phyloP scores from a whole-genome alignment of 768 basidiomycete genomes.

The Naematelia aurantialba region DNA sequence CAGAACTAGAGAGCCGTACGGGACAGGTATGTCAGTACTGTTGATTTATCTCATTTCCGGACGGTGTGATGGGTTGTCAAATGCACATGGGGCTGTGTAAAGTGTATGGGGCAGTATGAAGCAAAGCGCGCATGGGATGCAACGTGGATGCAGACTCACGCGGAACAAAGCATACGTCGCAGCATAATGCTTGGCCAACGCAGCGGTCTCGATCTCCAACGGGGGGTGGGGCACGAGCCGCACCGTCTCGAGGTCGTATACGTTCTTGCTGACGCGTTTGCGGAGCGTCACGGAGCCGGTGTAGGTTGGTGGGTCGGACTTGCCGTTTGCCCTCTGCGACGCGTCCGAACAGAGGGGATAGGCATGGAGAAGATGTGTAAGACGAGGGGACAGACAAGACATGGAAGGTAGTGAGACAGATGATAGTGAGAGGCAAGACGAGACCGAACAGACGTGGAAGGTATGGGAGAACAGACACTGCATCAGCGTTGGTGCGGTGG shows the following conservation, averaged over 20 bases:
- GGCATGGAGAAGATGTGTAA: too few species aligned
- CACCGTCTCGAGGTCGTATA: slow-evolving; percentile 63
- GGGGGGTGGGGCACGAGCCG: slow-evolving; percentile 71
- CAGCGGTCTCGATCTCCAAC: slow-evolving; percentile 61
- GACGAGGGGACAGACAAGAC: background rate
- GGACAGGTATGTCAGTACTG: too few species aligned
- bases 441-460: too few species aligned
- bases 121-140: background rate
- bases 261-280: slow-evolving; percentile 64
- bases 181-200: slow-evolving; percentile 87
- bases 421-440: background rate
- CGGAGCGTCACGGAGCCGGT: slow-evolving; percentile 68
- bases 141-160: slow-evolving; percentile 53
- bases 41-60: too few species aligned
- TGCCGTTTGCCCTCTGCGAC: slow-evolving; percentile 24
- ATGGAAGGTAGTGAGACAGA: background rate
- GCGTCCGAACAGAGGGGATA: too few species aligned
- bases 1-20: slow-evolving; percentile 30
- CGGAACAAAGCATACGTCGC: slow-evolving; percentile 83
- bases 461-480: too few species aligned
- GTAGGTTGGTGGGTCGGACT: slow-evolving; percentile 40
- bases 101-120: too few species aligned
- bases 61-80: too few species aligned
- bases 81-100: background rate
- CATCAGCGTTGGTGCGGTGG: too few species aligned